These are phyloP conservation scores for Populus trichocarpa DNA, from an alignment of 441 rosid species.

Conservation along the genomic window DNA sequence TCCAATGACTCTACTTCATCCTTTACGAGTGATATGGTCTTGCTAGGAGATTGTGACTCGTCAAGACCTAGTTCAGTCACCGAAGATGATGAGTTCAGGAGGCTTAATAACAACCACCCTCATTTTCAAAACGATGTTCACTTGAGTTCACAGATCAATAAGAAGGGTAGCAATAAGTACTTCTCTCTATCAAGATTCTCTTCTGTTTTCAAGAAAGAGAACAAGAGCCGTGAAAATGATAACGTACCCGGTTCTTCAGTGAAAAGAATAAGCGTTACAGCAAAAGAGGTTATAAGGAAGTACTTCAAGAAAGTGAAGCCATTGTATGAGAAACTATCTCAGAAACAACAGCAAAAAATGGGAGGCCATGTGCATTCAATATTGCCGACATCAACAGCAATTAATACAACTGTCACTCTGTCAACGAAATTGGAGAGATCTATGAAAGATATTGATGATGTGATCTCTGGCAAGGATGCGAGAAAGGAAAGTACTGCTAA, in stretches of 20 bases:
- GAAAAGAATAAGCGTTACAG: conserved; percentile 71
- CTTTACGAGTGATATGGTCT: conserved; percentile 37
- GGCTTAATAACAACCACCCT: conserved; percentile 27
- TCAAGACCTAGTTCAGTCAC: conserved; percentile 81
- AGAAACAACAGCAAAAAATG: conserved; percentile 54
- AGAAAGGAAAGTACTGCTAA: conserved; percentile 25
- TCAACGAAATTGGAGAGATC: conserved; percentile 32
- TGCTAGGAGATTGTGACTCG: conserved; percentile 59
- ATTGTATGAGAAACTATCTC: conserved; percentile 76
- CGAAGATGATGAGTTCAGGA: conserved; percentile 60
- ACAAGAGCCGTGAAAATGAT: conserved; percentile 30
- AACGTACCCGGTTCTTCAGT: conserved; percentile 37
- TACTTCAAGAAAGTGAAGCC: conserved; percentile 92
- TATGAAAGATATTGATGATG: conserved; percentile 9
- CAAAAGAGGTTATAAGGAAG: conserved; percentile 76
- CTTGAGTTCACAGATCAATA: conserved; percentile 30
- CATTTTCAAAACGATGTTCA: neutral
- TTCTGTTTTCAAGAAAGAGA: conserved; percentile 78
- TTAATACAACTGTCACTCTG: conserved; percentile 16
- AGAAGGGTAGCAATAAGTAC: conserved; percentile 33
- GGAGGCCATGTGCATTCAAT: conserved; percentile 16
- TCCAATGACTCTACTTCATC: conserved; percentile 67
- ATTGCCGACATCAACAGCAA: neutral
- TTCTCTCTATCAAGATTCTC: conserved; percentile 80
- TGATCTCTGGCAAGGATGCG: conserved; percentile 7